phyloP scores from a whole-genome alignment of 2,329 filamentous ascomycete genomes.

The Hypoxylon rubiginosum region DNA sequence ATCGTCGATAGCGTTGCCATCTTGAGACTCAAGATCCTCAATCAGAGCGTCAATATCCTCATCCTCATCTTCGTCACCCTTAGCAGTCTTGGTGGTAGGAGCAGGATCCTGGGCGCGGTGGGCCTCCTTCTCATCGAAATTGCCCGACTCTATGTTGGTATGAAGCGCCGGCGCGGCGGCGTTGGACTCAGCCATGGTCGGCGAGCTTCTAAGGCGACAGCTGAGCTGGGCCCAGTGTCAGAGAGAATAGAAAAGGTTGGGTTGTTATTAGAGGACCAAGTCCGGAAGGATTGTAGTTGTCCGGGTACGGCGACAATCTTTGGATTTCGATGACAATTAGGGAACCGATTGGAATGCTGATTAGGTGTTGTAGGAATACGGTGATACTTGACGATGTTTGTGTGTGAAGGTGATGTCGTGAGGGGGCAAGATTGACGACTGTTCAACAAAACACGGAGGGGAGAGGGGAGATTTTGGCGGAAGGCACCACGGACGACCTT shows the following conservation, averaged over 20 bases:
- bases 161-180: slow-evolving; percentile 69
- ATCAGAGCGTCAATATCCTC: slow-evolving; percentile 90
- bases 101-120: slow-evolving; percentile 53
- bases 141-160: slow-evolving; percentile 74
- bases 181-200: slow-evolving; percentile 68
- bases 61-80: slow-evolving; percentile 76
- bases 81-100: slow-evolving; percentile 56
- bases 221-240: slow-evolving; percentile 39
- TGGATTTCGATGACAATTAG: slow-evolving; percentile 23
- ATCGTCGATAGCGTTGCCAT: slow-evolving; percentile 76
- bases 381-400: slow-evolving; percentile 35
- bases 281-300: slow-evolving; percentile 27
- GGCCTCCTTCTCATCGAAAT: slow-evolving; percentile 74
- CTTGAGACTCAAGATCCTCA: slow-evolving; percentile 86
- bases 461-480: slow-evolving; percentile 45
- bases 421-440: slow-evolving; percentile 33
- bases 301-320: slow-evolving; percentile 34
- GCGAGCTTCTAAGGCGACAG: slow-evolving; percentile 46
- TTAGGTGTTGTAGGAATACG: slow-evolving; percentile 40
- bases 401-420: slow-evolving; percentile 38
- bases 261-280: slow-evolving; percentile 26
- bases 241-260: slow-evolving; percentile 32
- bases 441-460: slow-evolving; percentile 40
- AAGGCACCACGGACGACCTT: slow-evolving; percentile 51
- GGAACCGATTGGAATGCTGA: slow-evolving; percentile 46